Evolutionary conservation across 108 stramenopile species (phyloP).

Genomic region (Pseudonitzschia pungens): DNA sequence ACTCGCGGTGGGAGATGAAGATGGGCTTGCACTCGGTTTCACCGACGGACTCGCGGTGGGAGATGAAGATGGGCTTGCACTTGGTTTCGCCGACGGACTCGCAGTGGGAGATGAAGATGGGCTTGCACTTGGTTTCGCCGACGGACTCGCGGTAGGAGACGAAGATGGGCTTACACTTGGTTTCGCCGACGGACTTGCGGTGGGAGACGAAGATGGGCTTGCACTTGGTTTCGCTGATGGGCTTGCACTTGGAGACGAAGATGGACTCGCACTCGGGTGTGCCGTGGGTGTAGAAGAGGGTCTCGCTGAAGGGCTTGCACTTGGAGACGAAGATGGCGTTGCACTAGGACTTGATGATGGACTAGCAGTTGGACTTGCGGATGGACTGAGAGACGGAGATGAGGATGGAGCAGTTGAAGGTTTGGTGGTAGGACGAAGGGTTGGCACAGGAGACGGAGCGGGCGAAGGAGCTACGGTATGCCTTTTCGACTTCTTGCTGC

Average conservation of each 20-base stretch:
- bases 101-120: too few relatives aligned
- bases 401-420: not conserved
- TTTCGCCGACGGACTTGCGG: too few relatives aligned
- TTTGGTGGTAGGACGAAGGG: not conserved
- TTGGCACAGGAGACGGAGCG: not conserved
- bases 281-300: too few relatives aligned
- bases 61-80: not conserved
- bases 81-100: not conserved
- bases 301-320: too few relatives aligned
- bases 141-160: too few relatives aligned
- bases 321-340: too few relatives aligned
- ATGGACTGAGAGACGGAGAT: not conserved
- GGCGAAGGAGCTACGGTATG: not conserved
- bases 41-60: not conserved
- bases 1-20: not conserved
- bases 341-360: not conserved
- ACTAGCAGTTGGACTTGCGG: not conserved
- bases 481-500: not conserved
- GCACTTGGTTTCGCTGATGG: too few relatives aligned
- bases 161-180: too few relatives aligned
- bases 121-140: too few relatives aligned
- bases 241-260: too few relatives aligned
- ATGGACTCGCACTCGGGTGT: too few relatives aligned
- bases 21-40: slow-evolving; percentile 5
- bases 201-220: too few relatives aligned